A percentile compares a stretch with the other conserved stretches of the same genome.
Conservation (phyloP, 2,329 filamentous ascomycete species). For the Ascochyta fabae region DNA sequence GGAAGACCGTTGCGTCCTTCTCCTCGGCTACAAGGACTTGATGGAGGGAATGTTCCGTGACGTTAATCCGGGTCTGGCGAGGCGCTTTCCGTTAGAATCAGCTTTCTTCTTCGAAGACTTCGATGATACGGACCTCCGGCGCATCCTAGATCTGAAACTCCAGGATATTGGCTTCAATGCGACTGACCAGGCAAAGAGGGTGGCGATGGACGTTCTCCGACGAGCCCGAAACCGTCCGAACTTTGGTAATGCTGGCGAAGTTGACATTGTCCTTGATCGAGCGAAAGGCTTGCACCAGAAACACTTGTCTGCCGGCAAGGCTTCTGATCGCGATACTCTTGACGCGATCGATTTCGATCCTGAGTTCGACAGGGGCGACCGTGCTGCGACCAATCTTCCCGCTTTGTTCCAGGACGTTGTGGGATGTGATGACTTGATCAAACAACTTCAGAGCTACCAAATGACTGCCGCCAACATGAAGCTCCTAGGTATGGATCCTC, state of each 20-base stretch:
- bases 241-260: slow-evolving; percentile 76
- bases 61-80: slow-evolving; percentile 71
- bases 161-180: slow-evolving; percentile 61
- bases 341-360: slow-evolving; percentile 64
- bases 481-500: slow-evolving; percentile 60
- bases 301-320: slow-evolving; percentile 44
- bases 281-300: slow-evolving; percentile 62
- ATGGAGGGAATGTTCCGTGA: slow-evolving; percentile 78
- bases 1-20: slow-evolving; percentile 74
- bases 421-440: slow-evolving; percentile 63
- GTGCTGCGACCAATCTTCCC: slow-evolving; percentile 55
- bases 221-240: slow-evolving; percentile 68
- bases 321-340: slow-evolving; percentile 39
- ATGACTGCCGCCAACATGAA: slow-evolving; percentile 60
- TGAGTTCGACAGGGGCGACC: slow-evolving; percentile 62
- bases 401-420: slow-evolving; percentile 65
- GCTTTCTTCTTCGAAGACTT: slow-evolving; percentile 77
- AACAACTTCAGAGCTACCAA: slow-evolving; percentile 62
- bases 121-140: slow-evolving; percentile 60
- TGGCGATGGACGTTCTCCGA: slow-evolving; percentile 65
- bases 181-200: slow-evolving; percentile 58
- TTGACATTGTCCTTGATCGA: slow-evolving; percentile 70
- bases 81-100: slow-evolving; percentile 68
- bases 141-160: slow-evolving; percentile 70
- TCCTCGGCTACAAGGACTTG: slow-evolving; percentile 72